Evolutionary conservation across 148 eudicot species (phyloP).

Genomic region (Rhododendron kiyosumense): DNA sequence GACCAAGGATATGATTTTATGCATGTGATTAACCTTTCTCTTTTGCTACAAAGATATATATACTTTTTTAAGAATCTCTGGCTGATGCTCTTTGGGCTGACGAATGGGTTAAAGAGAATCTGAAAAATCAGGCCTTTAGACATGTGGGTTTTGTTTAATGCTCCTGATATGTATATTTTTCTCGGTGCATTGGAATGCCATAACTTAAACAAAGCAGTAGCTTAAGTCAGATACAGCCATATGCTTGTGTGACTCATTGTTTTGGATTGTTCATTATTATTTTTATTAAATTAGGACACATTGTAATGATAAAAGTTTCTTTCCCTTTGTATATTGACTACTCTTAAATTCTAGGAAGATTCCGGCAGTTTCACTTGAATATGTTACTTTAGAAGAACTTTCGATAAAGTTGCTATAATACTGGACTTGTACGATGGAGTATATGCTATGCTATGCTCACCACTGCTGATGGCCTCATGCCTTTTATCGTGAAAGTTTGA

Average conservation of each 20-base stretch:
- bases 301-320: background rate
- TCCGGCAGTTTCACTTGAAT: background rate
- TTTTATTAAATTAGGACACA: background rate
- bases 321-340: background rate
- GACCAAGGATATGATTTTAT: background rate
- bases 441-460: background rate
- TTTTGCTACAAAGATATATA: background rate
- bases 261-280: background rate
- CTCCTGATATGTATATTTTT: background rate
- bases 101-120: background rate
- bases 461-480: background rate
- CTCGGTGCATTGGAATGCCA: too few relatives aligned
- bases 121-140: background rate
- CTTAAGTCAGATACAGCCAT: background rate
- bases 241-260: background rate
- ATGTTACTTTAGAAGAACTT: background rate
- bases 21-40: background rate
- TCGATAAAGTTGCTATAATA: background rate
- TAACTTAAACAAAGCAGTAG: too few relatives aligned
- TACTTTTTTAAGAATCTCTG: background rate
- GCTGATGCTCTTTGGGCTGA: background rate
- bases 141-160: background rate
- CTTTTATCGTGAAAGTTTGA: background rate
- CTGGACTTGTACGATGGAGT: background rate
- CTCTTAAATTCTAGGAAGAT: background rate